Conservation (phyloP, 495 filamentous ascomycete genomes). For the Lineolata rhizophorae region DNA sequence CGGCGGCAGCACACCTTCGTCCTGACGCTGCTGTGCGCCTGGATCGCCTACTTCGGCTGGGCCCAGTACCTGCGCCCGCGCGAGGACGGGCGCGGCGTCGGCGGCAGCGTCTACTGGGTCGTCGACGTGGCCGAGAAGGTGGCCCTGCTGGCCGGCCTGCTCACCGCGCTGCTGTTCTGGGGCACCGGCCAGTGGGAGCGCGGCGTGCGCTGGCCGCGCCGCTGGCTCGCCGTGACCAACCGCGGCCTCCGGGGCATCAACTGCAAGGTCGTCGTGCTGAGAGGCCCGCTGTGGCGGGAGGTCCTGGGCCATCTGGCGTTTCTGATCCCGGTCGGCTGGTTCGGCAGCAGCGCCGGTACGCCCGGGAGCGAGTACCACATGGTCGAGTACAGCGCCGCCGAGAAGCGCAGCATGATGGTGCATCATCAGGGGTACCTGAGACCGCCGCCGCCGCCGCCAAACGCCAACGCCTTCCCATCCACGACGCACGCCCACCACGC, state of each 20-base stretch:
- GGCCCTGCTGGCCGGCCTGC: conserved; percentile 63
- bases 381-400: conserved; percentile 7
- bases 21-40: conserved; percentile 49
- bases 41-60: conserved; percentile 69
- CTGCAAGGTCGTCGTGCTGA: conserved; percentile 79
- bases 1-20: conserved; percentile 93
- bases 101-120: conserved; percentile 89
- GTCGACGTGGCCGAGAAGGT: conserved; percentile 75
- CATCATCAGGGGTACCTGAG: too few relatives aligned
- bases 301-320: conserved; percentile 44
- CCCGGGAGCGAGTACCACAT: conserved; percentile 7
- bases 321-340: conserved; percentile 38
- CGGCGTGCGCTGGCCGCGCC: conserved; percentile 80
- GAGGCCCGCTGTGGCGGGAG: conserved; percentile 65
- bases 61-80: conserved; percentile 72
- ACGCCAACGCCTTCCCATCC: too few relatives aligned
- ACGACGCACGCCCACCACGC: too few relatives aligned
- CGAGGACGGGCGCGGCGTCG: conserved; percentile 74
- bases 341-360: conserved; percentile 1
- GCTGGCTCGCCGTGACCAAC: conserved; percentile 76
- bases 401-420: conserved; percentile 6
- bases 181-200: conserved; percentile 88
- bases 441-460: too few relatives aligned
- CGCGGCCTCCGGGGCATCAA: conserved; percentile 80
- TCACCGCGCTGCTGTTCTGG: conserved; percentile 71